phyloP scores from a whole-genome alignment of 495 filamentous ascomycete species.

The Immersiella caudata region DNA sequence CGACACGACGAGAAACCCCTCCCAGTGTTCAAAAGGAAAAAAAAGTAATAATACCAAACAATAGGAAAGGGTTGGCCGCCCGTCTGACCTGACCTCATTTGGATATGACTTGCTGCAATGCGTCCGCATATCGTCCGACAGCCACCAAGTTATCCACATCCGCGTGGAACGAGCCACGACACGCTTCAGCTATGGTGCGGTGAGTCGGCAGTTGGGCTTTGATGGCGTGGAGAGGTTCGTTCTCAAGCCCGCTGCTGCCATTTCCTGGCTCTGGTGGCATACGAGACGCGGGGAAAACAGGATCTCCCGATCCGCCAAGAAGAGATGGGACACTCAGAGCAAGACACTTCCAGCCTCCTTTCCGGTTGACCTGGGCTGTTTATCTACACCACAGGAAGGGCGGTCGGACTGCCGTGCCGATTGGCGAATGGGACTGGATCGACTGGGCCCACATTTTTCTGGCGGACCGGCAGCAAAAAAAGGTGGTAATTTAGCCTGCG shows the following conservation, averaged over 20 bases:
- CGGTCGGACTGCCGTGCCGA: neutral
- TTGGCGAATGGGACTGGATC: constrained; percentile 11
- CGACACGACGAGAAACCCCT: neutral
- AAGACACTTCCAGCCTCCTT: neutral
- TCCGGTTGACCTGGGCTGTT: too few relatives aligned
- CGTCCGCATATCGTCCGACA: neutral
- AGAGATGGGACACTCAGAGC: neutral
- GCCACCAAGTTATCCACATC: neutral
- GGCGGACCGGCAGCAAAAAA: constrained; percentile 16
- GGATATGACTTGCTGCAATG: neutral
- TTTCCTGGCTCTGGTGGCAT: neutral
- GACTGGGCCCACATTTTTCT: neutral
- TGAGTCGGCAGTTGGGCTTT: neutral
- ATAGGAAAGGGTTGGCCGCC: too few relatives aligned
- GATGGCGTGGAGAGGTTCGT: neutral
- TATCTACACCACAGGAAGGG: too few relatives aligned
- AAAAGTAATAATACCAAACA: too few relatives aligned
- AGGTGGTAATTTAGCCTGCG: constrained; percentile 21
- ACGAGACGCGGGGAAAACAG: neutral
- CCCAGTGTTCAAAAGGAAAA: neutral
- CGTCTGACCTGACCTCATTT: too few relatives aligned
- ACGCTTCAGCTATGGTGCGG: neutral
- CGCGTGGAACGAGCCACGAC: neutral
- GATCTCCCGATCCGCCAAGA: neutral
- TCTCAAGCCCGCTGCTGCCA: too few relatives aligned